A percentile compares a stretch with the other conserved stretches of the same genome.
phyloP scores from a whole-genome alignment of 1,284 basidiomycete species.

The Malassezia dermatis region DNA sequence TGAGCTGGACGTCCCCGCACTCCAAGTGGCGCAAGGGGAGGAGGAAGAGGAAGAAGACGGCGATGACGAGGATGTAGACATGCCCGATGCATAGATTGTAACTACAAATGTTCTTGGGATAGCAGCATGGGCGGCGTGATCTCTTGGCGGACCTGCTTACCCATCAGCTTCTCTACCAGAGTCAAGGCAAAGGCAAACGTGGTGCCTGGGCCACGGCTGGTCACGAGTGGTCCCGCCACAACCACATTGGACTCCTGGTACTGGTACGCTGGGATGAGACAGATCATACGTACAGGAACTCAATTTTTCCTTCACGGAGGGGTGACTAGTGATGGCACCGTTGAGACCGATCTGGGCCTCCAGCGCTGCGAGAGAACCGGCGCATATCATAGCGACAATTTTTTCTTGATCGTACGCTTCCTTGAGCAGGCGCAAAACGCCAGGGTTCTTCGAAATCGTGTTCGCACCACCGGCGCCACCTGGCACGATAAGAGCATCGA shows the following conservation, averaged over 20 bases:
- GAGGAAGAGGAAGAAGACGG: slow-evolving; percentile 30
- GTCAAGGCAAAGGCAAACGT: slow-evolving; percentile 65
- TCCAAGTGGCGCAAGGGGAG: slow-evolving; percentile 36
- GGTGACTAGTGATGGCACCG: slow-evolving; percentile 65
- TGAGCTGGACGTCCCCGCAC: slow-evolving; percentile 27
- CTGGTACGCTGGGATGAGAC: slow-evolving; percentile 55
- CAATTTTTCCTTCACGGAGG: slow-evolving; percentile 60
- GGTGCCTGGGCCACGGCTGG: slow-evolving; percentile 70
- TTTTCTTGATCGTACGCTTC: slow-evolving; percentile 53
- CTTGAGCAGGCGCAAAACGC: slow-evolving; percentile 59
- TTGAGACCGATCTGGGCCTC: slow-evolving; percentile 55
- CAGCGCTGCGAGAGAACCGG: slow-evolving; percentile 57
- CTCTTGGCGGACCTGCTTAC: slow-evolving; percentile 59
- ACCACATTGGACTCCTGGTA: slow-evolving; percentile 71
- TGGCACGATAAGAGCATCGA: slow-evolving; percentile 64
- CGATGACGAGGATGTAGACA: neutral
- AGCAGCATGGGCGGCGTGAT: slow-evolving; percentile 63
- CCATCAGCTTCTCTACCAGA: slow-evolving; percentile 61
- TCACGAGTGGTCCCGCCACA: slow-evolving; percentile 61
- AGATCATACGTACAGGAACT: slow-evolving; percentile 52
- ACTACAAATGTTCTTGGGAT: slow-evolving; percentile 6
- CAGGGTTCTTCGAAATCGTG: slow-evolving; percentile 57
- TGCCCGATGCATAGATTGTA: neutral
- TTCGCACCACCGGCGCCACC: slow-evolving; percentile 72
- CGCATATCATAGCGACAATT: slow-evolving; percentile 35